Evolutionary conservation across 2,329 filamentous ascomycete species (phyloP), one percentile per base, ranked within the genome.

Genomic region (Rutstroemia sp.): DNA sequence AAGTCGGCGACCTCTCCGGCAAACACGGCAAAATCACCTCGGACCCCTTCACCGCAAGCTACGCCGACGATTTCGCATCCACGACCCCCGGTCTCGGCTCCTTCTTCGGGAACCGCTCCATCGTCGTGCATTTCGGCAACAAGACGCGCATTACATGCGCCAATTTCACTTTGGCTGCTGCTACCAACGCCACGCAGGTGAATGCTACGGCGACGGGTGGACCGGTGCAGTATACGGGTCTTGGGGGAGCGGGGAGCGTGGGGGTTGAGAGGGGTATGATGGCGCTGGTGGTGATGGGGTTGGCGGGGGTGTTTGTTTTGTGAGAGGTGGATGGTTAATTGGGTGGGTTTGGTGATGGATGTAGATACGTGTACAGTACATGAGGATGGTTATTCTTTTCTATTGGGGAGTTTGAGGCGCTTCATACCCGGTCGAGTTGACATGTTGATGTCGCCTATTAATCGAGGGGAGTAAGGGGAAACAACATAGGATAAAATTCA

Each of bases 1-100:
- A 92, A 72, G 81, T 88, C 10, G 88, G 89, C 62, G 88, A 92
- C 69, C 75, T 91, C 56, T 80, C 81, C 64, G 88, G 88, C 67
- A 92, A 92, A 74, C 75, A 86, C 65, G 87, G 87, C 60, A 76
- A 77, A 59, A 79, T 88, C 65, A 75, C 71, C 25, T 69, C 71
- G 27, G 76, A 78, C 60, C 73, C 77, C 12, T 84, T 78, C 66
- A 67, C 69, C 27, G 71, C 69, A 55, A 73, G 71, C 49, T 87
- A 81, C 71, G 66, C 70, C 58, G 85, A 88, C 66, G 68, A 72
- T 21, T 88, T 77, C 66, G 72, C 78, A n/a, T 81, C 83, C 4
- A 78, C 82, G 34, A 65, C 72, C 45, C 67, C 74, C 14, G 78
- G 76, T 38, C 70, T 75, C 42, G 74, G 74, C 6, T 73, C 79